These are phyloP conservation scores for Penicillium lagena DNA, from an alignment of 495 filamentous ascomycete species.

Conservation along the genomic window DNA sequence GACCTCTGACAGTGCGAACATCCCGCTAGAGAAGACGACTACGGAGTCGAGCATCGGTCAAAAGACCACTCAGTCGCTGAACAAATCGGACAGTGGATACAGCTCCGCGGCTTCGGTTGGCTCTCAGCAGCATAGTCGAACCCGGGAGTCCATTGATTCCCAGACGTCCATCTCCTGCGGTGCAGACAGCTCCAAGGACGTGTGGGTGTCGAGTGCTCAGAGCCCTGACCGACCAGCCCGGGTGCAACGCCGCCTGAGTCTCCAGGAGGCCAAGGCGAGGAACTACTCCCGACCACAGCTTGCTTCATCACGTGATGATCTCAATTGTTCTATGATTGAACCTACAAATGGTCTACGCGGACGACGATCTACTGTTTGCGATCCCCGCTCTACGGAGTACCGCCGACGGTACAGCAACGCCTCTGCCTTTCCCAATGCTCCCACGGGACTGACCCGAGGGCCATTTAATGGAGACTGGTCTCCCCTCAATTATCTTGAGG, in stretches of 20 bases:
- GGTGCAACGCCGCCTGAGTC: conserved; percentile 15
- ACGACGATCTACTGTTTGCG: conserved; percentile 21
- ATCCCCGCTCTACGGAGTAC: conserved; percentile 20
- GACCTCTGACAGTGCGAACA: neutral
- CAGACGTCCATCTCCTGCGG: conserved; percentile 15
- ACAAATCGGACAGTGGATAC: conserved; percentile 38
- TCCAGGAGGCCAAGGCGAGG: conserved; percentile 10
- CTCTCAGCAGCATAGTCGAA: conserved; percentile 20
- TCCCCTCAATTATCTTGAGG: conserved; percentile 2
- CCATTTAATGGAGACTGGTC: conserved; percentile 9
- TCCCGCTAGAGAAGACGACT: conserved; percentile 7
- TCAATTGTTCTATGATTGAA: conserved; percentile 3
- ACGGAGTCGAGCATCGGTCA: conserved; percentile 2
- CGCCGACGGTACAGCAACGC: neutral
- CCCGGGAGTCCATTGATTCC: conserved; percentile 23
- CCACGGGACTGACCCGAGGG: conserved; percentile 1
- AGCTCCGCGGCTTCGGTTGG: conserved; percentile 31
- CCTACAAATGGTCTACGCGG: conserved; percentile 1
- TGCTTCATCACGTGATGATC: conserved; percentile 17
- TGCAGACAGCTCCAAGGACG: conserved; percentile 6
- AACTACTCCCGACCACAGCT: conserved; percentile 12
- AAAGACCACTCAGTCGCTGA: conserved; percentile 20
- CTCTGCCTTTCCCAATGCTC: neutral
- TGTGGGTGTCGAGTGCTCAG: neutral
- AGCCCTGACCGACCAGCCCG: neutral